A percentile compares a stretch with the other conserved stretches of the same genome.
These are phyloP conservation scores for Annulohypoxylon maeteangense DNA, from an alignment of 495 filamentous ascomycete genomes.

Conservation along the genomic window DNA sequence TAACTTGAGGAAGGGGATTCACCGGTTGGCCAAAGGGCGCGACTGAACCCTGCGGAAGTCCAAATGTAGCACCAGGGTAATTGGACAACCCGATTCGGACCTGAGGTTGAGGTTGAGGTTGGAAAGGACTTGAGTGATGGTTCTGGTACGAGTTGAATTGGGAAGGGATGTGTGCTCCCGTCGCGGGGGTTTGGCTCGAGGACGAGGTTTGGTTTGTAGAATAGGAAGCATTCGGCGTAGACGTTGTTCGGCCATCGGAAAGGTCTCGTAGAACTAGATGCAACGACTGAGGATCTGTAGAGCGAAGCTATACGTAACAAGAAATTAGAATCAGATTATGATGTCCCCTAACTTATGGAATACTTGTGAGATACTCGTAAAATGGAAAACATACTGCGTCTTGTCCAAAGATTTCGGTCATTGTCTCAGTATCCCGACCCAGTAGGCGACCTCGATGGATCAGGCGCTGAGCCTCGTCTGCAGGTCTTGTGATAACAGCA, in stretches of 20 bases:
- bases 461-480: conserved; percentile 67
- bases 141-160: conserved; percentile 37
- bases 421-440: conserved; percentile 60
- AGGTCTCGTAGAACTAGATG: conserved; percentile 70
- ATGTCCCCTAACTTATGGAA: not conserved
- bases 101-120: conserved; percentile 17
- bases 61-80: conserved; percentile 28
- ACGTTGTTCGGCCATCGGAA: conserved; percentile 46
- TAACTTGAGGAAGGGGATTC: conserved; percentile 17
- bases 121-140: conserved; percentile 24
- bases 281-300: conserved; percentile 60
- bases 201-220: conserved; percentile 33
- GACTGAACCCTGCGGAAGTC: conserved; percentile 39
- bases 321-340: conserved; percentile 26
- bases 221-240: conserved; percentile 32
- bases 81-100: conserved; percentile 24
- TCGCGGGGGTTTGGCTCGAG: conserved; percentile 3
- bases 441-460: conserved; percentile 74
- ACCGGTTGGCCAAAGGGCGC: conserved; percentile 32
- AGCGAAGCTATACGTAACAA: conserved; percentile 54
- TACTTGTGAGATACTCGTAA: not conserved
- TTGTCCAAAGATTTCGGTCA: conserved; percentile 68
- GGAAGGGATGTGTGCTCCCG: conserved; percentile 10
- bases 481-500: conserved; percentile 62
- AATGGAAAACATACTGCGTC: conserved; percentile 59